Evolutionary conservation across 345 rosid genomes (phyloP).

Genomic region (Crucihimalaya himalaica): DNA sequence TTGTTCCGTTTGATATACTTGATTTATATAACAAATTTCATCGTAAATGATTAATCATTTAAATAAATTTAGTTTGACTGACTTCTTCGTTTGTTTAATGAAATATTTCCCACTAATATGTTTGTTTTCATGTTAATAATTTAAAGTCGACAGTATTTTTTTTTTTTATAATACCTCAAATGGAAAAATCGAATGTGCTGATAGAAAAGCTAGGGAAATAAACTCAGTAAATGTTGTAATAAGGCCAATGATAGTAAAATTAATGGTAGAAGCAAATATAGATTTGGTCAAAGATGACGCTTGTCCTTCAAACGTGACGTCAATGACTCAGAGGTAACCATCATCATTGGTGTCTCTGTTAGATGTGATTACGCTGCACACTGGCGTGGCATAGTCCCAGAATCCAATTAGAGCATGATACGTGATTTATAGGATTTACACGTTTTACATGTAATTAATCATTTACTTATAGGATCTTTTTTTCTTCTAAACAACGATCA

Average conservation of each 20-base stretch:
- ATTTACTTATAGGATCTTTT: not conserved
- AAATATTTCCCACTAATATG: not conserved
- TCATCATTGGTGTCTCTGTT: conserved; percentile 15
- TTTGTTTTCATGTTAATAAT: not conserved
- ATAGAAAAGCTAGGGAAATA: not conserved
- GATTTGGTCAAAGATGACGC: conserved; percentile 34
- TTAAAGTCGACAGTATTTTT: not conserved
- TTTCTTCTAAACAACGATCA: too few relatives aligned
- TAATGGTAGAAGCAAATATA: not conserved
- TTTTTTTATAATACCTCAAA: not conserved
- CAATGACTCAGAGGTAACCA: conserved; percentile 2
- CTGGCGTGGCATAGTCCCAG: not conserved
- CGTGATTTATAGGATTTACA: not conserved
- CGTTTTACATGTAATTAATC: not conserved
- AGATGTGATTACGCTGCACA: conserved; percentile 34
- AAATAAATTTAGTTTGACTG: not conserved
- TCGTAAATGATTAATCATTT: not conserved
- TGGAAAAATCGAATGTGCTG: not conserved
- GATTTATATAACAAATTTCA: not conserved
- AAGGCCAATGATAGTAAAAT: not conserved
- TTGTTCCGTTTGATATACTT: too few relatives aligned
- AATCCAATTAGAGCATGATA: conserved; percentile 12
- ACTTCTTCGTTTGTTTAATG: not conserved
- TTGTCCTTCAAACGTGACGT: conserved; percentile 15
- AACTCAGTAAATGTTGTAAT: not conserved